These are phyloP conservation scores for Aspergillus indologenus DNA, from an alignment of 495 filamentous ascomycete genomes.

Conservation along the genomic window DNA sequence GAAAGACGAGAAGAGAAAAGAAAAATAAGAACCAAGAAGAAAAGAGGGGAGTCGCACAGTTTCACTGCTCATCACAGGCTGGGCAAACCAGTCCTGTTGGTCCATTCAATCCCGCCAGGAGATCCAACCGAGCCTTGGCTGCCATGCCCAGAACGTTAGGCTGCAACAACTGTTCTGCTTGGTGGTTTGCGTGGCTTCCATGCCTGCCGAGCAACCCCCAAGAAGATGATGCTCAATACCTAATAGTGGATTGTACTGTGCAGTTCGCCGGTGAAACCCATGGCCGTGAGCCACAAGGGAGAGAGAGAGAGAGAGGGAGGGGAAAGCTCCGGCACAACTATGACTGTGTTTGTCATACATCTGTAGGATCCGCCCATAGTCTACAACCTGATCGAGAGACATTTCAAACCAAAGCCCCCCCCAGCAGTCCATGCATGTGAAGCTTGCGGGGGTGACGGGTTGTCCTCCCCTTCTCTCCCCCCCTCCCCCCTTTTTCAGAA, in stretches of 20 bases:
- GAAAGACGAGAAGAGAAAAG: neutral
- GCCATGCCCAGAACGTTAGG: slow-evolving; percentile 1
- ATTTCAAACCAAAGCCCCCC: neutral
- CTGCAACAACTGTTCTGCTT: neutral
- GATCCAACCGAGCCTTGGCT: slow-evolving; percentile 3
- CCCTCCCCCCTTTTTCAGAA: neutral
- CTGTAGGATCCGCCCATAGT: neutral
- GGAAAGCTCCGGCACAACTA: no score
- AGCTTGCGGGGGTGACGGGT: neutral
- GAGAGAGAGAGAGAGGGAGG: no score
- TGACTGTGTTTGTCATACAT: neutral
- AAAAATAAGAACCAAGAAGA: neutral
- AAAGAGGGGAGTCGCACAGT: neutral
- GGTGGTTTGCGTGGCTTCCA: neutral
- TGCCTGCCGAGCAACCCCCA: neutral
- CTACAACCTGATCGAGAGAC: neutral
- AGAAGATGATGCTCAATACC: neutral
- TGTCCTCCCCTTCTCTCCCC: no score
- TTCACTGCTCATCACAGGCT: neutral
- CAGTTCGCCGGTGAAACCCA: neutral
- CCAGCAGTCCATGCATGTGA: neutral
- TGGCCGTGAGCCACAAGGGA: no score
- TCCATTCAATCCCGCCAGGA: neutral
- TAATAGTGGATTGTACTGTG: neutral
- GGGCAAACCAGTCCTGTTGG: neutral